phyloP scores from a whole-genome alignment of 1,284 basidiomycete species.

The Ganoderma leucocontextum region DNA sequence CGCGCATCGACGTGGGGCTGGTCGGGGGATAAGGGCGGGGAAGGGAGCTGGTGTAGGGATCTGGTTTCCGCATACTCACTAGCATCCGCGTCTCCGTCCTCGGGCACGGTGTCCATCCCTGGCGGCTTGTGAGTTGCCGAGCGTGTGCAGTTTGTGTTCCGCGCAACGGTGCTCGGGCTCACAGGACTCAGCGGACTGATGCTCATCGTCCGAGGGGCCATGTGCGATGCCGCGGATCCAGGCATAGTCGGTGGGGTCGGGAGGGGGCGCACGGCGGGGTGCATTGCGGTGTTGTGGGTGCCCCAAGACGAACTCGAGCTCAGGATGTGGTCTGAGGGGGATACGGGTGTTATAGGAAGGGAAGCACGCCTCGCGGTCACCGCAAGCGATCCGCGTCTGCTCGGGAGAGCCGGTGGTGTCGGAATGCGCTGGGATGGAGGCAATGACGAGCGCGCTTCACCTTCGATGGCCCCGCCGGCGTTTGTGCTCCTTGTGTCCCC shows the following conservation, averaged over 20 bases:
- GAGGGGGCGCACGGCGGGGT: constrained; percentile 16
- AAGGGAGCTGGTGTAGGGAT: constrained; percentile 40
- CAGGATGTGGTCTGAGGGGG: constrained; percentile 23
- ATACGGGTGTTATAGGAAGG: constrained; percentile 35
- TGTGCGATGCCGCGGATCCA: constrained; percentile 7
- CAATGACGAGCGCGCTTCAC: constrained; percentile 34
- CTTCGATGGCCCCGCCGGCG: constrained; percentile 26
- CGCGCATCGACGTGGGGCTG: constrained; percentile 23
- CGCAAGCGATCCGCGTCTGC: constrained; percentile 33
- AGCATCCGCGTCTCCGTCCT: constrained; percentile 28
- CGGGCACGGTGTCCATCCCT: constrained; percentile 39
- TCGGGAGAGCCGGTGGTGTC: constrained; percentile 39
- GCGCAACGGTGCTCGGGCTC: constrained; percentile 12
- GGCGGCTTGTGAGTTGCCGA: constrained; percentile 4
- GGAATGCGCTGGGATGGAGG: constrained; percentile 36
- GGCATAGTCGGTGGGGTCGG: constrained; percentile 7
- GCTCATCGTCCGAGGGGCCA: constrained; percentile 17
- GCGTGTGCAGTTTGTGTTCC: constrained; percentile 23
- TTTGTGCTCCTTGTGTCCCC: constrained; percentile 13
- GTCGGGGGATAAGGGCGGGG: constrained; percentile 42
- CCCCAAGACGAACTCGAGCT: constrained; percentile 10
- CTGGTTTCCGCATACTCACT: constrained; percentile 27
- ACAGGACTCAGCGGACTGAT: constrained; percentile 20
- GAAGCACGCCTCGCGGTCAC: constrained; percentile 25
- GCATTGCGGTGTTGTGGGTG: constrained; percentile 15